Conservation (phyloP, 345 rosid genomes). For the Odontarrhena argentea region DNA sequence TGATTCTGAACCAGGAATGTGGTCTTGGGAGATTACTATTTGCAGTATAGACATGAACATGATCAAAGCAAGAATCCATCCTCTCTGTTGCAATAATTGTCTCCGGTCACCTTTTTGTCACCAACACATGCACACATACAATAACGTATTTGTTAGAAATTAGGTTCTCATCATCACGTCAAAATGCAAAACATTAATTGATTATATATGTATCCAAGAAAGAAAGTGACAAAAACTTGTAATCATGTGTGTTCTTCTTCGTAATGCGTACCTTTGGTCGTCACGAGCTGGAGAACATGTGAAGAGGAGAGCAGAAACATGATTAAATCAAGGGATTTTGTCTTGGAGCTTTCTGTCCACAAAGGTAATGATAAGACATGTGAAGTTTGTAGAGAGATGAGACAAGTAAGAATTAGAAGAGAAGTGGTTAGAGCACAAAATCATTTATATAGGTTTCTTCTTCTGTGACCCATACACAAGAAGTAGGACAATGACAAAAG, state of each 20-base stretch:
- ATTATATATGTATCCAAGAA: neutral
- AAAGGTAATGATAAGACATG: conserved; percentile 30
- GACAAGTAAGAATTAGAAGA: conserved; percentile 27
- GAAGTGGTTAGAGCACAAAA: conserved; percentile 11
- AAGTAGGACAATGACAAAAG: conserved; percentile 41
- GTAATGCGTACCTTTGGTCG: conserved; percentile 29
- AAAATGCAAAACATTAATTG: neutral
- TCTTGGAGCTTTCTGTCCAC: conserved; percentile 35
- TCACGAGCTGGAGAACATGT: conserved; percentile 35
- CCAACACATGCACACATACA: conserved; percentile 8
- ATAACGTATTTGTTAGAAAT: conserved; percentile 18
- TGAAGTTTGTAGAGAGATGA: conserved; percentile 30
- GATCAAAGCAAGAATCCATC: conserved; percentile 31
- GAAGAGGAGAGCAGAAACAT: conserved; percentile 39
- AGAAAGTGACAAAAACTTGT: neutral
- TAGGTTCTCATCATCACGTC: conserved; percentile 4
- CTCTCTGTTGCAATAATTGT: conserved; percentile 19
- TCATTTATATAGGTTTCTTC: conserved; percentile 29
- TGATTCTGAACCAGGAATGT: conserved; percentile 30
- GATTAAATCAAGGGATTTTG: conserved; percentile 28
- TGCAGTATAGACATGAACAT: conserved; percentile 31
- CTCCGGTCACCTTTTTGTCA: conserved; percentile 24
- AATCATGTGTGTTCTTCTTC: conserved; percentile 1
- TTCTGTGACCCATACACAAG: conserved; percentile 24
- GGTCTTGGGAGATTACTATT: conserved; percentile 28